Evolutionary conservation across 495 filamentous ascomycete genomes (phyloP).

Genomic region (Lasiosphaeria ovina): DNA sequence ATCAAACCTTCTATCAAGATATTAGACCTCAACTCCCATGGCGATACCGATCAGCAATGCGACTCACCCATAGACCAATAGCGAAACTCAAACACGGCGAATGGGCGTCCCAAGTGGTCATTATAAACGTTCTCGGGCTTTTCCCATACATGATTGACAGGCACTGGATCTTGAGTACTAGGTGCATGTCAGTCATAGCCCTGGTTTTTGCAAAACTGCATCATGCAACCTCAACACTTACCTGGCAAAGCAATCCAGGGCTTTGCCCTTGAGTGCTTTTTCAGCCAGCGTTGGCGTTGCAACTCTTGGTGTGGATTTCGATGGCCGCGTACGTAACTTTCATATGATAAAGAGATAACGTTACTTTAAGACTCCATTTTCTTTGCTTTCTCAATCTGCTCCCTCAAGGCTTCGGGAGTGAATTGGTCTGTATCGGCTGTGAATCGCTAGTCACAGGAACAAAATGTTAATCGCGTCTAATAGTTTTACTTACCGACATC

Average conservation of each 20-base stretch:
- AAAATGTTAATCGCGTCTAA: no score
- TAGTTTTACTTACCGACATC: background rate
- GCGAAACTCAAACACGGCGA: slow-evolving; percentile 20
- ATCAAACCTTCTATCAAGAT: background rate
- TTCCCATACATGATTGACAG: background rate
- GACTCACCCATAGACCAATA: slow-evolving; percentile 19
- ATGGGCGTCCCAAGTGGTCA: slow-evolving; percentile 8
- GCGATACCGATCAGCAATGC: background rate
- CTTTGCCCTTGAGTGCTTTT: slow-evolving; percentile 16
- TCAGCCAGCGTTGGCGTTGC: slow-evolving; percentile 4
- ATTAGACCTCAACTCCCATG: background rate
- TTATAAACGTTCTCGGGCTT: background rate
- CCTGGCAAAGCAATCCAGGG: slow-evolving; percentile 8
- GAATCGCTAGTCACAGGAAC: background rate
- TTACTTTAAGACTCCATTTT: background rate
- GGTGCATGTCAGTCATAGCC: no score
- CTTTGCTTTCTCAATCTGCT: background rate
- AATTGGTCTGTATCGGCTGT: background rate
- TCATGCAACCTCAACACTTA: background rate
- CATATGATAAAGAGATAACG: background rate
- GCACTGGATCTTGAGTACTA: no score
- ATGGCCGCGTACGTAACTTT: background rate
- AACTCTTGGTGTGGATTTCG: background rate
- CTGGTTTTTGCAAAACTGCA: no score
- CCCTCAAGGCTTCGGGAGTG: background rate